phyloP scores from a whole-genome alignment of 2,329 filamentous ascomycete species.

The Trichoderma sp. region DNA sequence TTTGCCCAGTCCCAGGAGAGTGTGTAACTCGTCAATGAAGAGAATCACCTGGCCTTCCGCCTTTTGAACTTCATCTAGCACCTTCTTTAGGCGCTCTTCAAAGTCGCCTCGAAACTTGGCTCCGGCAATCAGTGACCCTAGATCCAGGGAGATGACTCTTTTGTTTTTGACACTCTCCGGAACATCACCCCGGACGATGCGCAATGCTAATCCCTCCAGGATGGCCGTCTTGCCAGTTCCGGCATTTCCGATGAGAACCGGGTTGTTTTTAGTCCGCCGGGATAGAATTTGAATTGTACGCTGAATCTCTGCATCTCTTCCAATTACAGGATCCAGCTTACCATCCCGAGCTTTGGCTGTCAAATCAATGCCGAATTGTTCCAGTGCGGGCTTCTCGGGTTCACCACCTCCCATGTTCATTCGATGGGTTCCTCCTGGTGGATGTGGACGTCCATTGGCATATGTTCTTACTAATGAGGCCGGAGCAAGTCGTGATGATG shows the following conservation, averaged over 20 bases:
- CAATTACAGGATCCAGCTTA: conserved; percentile 94
- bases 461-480: conserved; percentile 50
- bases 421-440: conserved; percentile 86
- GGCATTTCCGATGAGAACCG: conserved; percentile 86
- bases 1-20: conserved; percentile 85
- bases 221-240: conserved; percentile 95
- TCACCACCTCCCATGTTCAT: conserved; percentile 82
- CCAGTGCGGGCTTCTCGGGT: conserved; percentile 76
- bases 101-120: conserved; percentile 96
- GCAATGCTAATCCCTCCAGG: conserved; percentile 81
- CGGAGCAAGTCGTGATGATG: conserved; percentile 37
- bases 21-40: conserved; percentile 94
- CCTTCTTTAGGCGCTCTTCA: conserved; percentile 87
- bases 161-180: conserved; percentile 97
- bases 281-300: conserved; percentile 93
- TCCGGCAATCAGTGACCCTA: conserved; percentile 90
- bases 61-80: conserved; percentile 86
- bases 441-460: conserved; percentile 74
- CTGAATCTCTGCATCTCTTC: conserved; percentile 86
- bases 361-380: conserved; percentile 88
- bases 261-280: conserved; percentile 91
- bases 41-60: conserved; percentile 87
- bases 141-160: conserved; percentile 78
- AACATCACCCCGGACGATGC: conserved; percentile 89
- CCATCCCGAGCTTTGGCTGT: conserved; percentile 81